phyloP scores from a whole-genome alignment of 202 grass and related monocot species.

The Carex sylvatica region DNA sequence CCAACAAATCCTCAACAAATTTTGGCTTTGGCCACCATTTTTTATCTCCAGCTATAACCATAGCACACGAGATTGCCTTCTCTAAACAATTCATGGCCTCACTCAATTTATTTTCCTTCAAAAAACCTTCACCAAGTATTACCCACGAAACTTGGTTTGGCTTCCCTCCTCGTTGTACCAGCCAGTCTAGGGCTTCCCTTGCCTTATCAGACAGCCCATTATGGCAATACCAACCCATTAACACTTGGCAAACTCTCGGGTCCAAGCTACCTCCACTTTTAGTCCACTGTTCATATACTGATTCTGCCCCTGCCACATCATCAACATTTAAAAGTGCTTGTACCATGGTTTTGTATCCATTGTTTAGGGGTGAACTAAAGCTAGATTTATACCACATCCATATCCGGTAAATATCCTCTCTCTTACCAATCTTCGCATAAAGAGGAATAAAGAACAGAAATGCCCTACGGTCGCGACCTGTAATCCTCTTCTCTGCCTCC shows the following conservation, averaged over 20 bases:
- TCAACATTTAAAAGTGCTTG: conserved; percentile 63
- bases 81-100: conserved; percentile 69
- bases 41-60: conserved; percentile 18
- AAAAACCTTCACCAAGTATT: conserved; percentile 69
- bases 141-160: conserved; percentile 66
- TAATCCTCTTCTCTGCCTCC: conserved; percentile 81
- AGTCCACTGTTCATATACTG: conserved; percentile 79
- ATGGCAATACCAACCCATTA: conserved; percentile 73
- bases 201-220: conserved; percentile 58
- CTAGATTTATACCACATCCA: conserved; percentile 94
- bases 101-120: conserved; percentile 47
- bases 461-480: conserved; percentile 60
- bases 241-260: conserved; percentile 72
- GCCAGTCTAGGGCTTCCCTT: conserved; percentile 49
- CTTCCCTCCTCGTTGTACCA: conserved; percentile 77
- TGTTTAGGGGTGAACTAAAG: conserved; percentile 68
- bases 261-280: conserved; percentile 53
- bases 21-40: conserved; percentile 69
- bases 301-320: conserved; percentile 70
- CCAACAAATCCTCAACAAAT: conserved; percentile 51
- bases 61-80: conserved; percentile 49
- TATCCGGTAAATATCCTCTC: conserved; percentile 72
- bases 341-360: conserved; percentile 72
- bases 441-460: conserved; percentile 81
- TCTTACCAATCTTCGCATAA: conserved; percentile 71